A percentile compares a stretch with the other conserved stretches of the same genome.
Conservation (phyloP, 306 rosid species). For the Hippophae rhamnoides region DNA sequence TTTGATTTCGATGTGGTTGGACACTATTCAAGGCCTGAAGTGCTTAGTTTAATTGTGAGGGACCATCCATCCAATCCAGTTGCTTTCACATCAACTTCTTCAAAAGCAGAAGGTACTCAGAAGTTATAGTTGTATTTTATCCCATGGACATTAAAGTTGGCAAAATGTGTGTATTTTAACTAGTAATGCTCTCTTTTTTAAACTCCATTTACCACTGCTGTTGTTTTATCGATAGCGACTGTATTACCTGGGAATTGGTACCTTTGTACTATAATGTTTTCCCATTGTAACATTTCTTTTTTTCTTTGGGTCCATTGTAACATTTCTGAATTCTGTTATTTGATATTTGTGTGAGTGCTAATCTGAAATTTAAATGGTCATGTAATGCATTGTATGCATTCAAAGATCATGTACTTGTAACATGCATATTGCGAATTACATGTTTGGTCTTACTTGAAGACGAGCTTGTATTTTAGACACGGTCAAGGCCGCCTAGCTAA, state of each 20-base stretch:
- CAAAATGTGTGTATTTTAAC: slow-evolving; percentile 15
- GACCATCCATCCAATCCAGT: slow-evolving; percentile 70
- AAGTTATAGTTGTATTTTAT: slow-evolving; percentile 22
- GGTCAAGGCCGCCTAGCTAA: too few species aligned
- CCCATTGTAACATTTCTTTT: too few species aligned
- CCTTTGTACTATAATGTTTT: too few species aligned
- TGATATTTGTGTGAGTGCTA: too few species aligned
- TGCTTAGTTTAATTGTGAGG: slow-evolving; percentile 65
- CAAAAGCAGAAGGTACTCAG: slow-evolving; percentile 32
- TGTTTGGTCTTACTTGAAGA: too few species aligned
- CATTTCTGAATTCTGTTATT: too few species aligned
- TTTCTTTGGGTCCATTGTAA: too few species aligned
- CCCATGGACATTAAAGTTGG: slow-evolving; percentile 5
- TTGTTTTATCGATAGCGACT: background rate
- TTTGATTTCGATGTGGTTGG: slow-evolving; percentile 90
- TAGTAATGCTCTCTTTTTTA: background rate
- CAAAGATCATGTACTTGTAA: too few species aligned
- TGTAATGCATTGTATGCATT: too few species aligned
- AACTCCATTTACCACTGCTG: slow-evolving; percentile 1
- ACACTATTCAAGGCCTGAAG: slow-evolving; percentile 84
- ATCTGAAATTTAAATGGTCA: too few species aligned
- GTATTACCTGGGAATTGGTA: background rate
- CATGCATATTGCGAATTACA: too few species aligned
- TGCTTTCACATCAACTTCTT: slow-evolving; percentile 51
- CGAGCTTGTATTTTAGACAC: too few species aligned